Conservation (phyloP, 805 yeast genomes). For the Starmerella vitae region DNA sequence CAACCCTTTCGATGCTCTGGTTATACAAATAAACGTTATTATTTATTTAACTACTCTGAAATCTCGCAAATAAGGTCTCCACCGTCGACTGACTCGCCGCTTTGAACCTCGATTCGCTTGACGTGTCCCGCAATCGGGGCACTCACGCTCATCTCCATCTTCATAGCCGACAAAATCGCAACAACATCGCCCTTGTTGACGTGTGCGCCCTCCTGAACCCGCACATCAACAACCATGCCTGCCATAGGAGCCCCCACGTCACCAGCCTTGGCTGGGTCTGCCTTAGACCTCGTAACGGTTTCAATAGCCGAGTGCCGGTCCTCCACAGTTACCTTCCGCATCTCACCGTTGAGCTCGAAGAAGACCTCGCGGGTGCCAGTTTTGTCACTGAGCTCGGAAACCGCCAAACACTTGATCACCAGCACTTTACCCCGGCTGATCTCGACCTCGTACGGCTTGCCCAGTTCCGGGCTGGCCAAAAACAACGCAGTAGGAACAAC, state of each 20-base stretch:
- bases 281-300: slow-evolving; percentile 77
- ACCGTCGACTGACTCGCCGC: slow-evolving; percentile 93
- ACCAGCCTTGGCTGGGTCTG: slow-evolving; percentile 70
- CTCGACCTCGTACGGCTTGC: slow-evolving; percentile 77
- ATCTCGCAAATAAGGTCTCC: slow-evolving; percentile 68
- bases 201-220: slow-evolving; percentile 72
- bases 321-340: slow-evolving; percentile 85
- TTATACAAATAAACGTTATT: too few relatives aligned
- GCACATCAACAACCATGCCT: slow-evolving; percentile 91
- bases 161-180: slow-evolving; percentile 93
- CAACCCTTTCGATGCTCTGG: too few relatives aligned
- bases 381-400: slow-evolving; percentile 72
- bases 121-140: slow-evolving; percentile 82
- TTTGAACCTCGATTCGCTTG: slow-evolving; percentile 61
- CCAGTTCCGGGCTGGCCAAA: slow-evolving; percentile 73
- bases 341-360: slow-evolving; percentile 96
- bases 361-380: slow-evolving; percentile 92
- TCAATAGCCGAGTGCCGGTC: slow-evolving; percentile 82
- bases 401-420: slow-evolving; percentile 80
- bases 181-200: slow-evolving; percentile 95
- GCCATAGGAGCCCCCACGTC: slow-evolving; percentile 99
- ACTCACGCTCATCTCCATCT: slow-evolving; percentile 98
- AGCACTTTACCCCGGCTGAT: slow-evolving; percentile 91
- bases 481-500: slow-evolving; percentile 88
- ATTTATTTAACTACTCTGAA: slow-evolving; percentile 6